phyloP scores from a whole-genome alignment of 208 protist species.

The Trypanosoma platydactyli region DNA sequence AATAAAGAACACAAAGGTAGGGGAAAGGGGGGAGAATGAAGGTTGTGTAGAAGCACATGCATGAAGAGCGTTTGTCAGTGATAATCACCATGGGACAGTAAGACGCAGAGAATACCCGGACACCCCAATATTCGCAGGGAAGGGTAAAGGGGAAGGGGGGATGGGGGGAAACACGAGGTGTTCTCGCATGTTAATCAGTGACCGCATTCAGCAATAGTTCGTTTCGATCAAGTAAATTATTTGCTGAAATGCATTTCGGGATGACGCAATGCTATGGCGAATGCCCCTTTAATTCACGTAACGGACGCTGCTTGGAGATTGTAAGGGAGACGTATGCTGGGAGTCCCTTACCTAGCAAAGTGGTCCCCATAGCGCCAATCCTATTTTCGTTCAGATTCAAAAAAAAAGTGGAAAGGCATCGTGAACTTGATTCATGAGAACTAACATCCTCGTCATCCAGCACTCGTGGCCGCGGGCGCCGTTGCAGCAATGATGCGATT shows the following conservation, averaged over 20 bases:
- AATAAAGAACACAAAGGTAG: constrained; percentile 7
- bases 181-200: too few species aligned
- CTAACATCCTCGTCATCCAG: constrained; percentile 10
- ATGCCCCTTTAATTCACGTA: background rate
- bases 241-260: background rate
- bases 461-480: constrained; percentile 40
- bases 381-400: constrained; percentile 84
- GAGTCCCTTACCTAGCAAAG: constrained; percentile 55
- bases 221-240: too few species aligned
- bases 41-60: background rate
- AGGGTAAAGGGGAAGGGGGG: background rate
- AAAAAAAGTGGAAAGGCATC: constrained; percentile 46
- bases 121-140: too few species aligned
- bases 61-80: too few species aligned
- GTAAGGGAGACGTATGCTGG: constrained; percentile 73
- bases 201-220: too few species aligned
- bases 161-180: too few species aligned
- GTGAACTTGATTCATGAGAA: constrained; percentile 17
- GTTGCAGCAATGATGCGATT: constrained; percentile 43
- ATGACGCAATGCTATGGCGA: background rate
- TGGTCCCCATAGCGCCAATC: constrained; percentile 64
- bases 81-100: too few species aligned
- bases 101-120: too few species aligned
- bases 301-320: constrained; percentile 57
- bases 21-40: constrained; percentile 4